phyloP scores from a whole-genome alignment of 345 rosid species.

The Syzygium aqueum region DNA sequence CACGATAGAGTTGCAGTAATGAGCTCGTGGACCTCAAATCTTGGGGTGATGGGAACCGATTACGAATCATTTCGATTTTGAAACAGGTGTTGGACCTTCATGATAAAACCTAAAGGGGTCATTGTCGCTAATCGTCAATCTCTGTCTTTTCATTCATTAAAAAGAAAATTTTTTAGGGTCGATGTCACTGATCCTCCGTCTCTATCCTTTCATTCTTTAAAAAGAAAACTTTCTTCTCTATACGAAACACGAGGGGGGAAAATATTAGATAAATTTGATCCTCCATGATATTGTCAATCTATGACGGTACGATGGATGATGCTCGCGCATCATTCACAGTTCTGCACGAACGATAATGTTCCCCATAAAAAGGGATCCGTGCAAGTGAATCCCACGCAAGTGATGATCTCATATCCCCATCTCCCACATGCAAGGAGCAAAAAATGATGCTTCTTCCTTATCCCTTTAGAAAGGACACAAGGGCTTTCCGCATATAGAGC shows the following conservation, averaged over 20 bases:
- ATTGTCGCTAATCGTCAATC: not conserved
- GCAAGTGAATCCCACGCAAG: not conserved
- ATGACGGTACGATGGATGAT: not conserved
- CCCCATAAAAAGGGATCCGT: not conserved
- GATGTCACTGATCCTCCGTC: not conserved
- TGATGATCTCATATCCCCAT: not conserved
- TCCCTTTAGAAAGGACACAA: not conserved
- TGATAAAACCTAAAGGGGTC: not conserved
- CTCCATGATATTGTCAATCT: not conserved
- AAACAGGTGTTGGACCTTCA: not conserved
- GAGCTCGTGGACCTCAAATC: too few relatives aligned
- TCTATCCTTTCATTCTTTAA: not conserved
- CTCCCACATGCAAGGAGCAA: not conserved
- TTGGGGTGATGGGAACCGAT: too few relatives aligned
- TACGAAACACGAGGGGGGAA: not conserved
- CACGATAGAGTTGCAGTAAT: too few relatives aligned
- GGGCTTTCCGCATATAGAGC: not conserved
- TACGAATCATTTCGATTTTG: not conserved
- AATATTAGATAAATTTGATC: not conserved
- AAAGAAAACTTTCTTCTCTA: not conserved
- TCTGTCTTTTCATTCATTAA: not conserved
- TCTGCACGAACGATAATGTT: not conserved
- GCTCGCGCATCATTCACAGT: not conserved
- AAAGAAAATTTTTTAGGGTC: not conserved
- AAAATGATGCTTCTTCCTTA: not conserved